Conservation (phyloP, 768 basidiomycete genomes). For the Pleurotus ostreatus region DNA sequence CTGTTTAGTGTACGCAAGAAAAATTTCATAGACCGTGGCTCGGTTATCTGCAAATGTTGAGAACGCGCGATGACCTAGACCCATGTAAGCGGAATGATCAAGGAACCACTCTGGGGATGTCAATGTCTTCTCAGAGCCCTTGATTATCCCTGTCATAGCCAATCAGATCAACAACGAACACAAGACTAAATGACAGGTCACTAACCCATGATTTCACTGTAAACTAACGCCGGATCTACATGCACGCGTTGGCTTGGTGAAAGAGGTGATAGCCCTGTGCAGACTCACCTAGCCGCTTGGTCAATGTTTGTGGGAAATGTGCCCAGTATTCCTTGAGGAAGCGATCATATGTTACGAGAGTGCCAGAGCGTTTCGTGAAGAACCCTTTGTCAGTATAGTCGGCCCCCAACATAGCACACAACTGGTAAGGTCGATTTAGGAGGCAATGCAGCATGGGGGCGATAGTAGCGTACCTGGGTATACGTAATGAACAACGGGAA, state of each 20-base stretch:
- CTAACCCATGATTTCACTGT: conserved; percentile 63
- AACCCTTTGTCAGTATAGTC: conserved; percentile 27
- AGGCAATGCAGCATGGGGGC: background rate
- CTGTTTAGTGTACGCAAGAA: conserved; percentile 43
- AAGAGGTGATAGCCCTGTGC: background rate
- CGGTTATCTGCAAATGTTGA: conserved; percentile 51
- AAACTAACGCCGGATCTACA: conserved; percentile 59
- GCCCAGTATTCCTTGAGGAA: conserved; percentile 58
- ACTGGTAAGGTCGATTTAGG: conserved; percentile 22
- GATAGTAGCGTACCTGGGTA: conserved; percentile 41
- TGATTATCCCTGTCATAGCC: conserved; percentile 44
- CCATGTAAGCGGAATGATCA: conserved; percentile 37
- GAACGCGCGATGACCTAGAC: conserved; percentile 47
- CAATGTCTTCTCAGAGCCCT: conserved; percentile 60
- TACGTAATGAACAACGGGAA: conserved; percentile 73
- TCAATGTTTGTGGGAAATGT: conserved; percentile 47
- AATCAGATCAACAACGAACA: background rate
- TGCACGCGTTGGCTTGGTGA: background rate
- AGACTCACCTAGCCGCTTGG: conserved; percentile 47
- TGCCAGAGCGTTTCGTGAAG: conserved; percentile 3
- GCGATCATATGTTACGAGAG: conserved; percentile 38
- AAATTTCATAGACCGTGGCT: conserved; percentile 46
- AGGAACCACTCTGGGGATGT: conserved; percentile 32
- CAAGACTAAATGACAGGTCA: background rate
- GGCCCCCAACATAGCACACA: conserved; percentile 45